These are phyloP conservation scores for Scorias spongiosa DNA, from an alignment of 2,329 filamentous ascomycete genomes.

Conservation along the genomic window DNA sequence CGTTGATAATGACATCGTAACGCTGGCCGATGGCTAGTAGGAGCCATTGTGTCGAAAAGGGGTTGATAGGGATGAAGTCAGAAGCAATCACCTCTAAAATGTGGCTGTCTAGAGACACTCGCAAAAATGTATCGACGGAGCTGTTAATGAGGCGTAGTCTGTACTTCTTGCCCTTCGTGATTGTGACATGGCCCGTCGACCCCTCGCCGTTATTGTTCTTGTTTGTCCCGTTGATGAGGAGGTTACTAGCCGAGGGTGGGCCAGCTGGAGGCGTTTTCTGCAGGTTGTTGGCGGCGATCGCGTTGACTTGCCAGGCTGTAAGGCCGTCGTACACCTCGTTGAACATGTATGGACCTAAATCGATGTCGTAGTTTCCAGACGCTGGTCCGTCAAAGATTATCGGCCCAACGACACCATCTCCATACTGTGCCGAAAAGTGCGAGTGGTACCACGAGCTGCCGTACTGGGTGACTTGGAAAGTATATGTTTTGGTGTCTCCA, in stretches of 20 bases:
- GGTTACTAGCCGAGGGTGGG: constrained; percentile 28
- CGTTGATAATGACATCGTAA: constrained; percentile 26
- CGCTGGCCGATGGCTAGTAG: constrained; percentile 26
- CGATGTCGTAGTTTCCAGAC: constrained; percentile 23
- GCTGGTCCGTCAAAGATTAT: constrained; percentile 28
- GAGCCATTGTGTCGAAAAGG: constrained; percentile 16
- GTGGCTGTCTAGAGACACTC: constrained; percentile 23
- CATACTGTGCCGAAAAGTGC: constrained; percentile 26
- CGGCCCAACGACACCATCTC: constrained; percentile 25
- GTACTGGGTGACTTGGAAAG: constrained; percentile 24
- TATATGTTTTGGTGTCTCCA: constrained; percentile 18
- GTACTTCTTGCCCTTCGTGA: constrained; percentile 24
- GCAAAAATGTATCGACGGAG: constrained; percentile 29
- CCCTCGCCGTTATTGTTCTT: constrained; percentile 20
- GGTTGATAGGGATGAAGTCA: constrained; percentile 23
- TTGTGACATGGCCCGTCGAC: constrained; percentile 3
- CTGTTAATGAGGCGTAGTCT: constrained; percentile 32
- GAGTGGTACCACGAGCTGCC: constrained; percentile 26
- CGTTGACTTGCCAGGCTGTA: constrained; percentile 14
- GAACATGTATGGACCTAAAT: constrained; percentile 21
- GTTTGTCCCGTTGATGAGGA: constrained; percentile 28
- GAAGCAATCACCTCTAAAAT: constrained; percentile 20
- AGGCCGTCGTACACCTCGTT: constrained; percentile 22
- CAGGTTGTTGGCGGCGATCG: constrained; percentile 18
- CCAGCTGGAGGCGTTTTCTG: constrained; percentile 6